A percentile compares a stretch with the other conserved stretches of the same genome.
Evolutionary conservation across 129 eudicot species (phyloP).

Genomic region (Artemisia annua): DNA sequence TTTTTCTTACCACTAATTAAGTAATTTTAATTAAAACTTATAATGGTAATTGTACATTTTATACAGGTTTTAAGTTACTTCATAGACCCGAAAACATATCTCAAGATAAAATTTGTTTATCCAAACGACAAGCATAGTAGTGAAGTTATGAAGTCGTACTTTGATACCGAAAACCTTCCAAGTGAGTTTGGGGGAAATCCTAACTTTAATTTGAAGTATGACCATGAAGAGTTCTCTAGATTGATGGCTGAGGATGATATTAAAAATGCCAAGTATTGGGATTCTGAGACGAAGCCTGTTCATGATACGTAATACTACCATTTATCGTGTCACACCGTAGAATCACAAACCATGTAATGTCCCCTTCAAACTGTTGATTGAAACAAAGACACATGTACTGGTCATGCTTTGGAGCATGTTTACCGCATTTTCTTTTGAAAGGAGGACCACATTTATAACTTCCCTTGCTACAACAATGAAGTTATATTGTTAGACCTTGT

Average conservation of each 20-base stretch:
- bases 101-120: conserved; percentile 71
- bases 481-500: too few species aligned
- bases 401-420: too few species aligned
- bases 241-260: conserved; percentile 74
- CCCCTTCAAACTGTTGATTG: background rate
- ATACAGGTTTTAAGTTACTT: conserved; percentile 72
- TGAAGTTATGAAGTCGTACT: conserved; percentile 65
- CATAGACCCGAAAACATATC: conserved; percentile 68
- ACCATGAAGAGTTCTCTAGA: conserved; percentile 80
- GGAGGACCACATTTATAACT: too few species aligned
- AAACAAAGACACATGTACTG: too few species aligned
- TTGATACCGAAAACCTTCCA: conserved; percentile 83
- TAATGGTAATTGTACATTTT: background rate
- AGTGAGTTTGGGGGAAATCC: conserved; percentile 83
- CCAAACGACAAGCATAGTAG: conserved; percentile 66
- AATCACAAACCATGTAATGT: background rate
- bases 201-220: conserved; percentile 53
- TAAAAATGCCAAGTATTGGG: conserved; percentile 66
- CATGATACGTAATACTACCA: conserved; percentile 14
- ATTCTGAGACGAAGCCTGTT: conserved; percentile 21
- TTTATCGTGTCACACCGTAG: background rate
- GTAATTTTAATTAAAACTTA: background rate
- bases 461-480: too few species aligned
- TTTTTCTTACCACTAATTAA: background rate
- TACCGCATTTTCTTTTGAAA: too few species aligned